These are phyloP conservation scores for Phialemonium atrogriseum DNA, from an alignment of 2,329 filamentous ascomycete genomes.

Conservation along the genomic window DNA sequence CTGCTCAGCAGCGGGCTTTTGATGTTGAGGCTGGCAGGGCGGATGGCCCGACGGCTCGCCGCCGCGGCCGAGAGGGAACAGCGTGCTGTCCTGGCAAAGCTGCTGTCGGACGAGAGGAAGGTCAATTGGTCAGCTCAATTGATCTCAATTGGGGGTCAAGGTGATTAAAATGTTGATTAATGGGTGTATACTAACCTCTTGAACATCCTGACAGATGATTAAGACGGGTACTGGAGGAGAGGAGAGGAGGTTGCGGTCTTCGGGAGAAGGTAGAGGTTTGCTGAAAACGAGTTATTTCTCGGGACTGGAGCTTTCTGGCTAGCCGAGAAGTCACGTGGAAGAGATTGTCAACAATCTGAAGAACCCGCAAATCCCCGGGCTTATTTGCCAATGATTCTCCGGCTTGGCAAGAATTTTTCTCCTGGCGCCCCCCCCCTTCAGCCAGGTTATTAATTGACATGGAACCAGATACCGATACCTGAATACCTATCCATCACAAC, in stretches of 20 bases:
- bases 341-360: too few relatives aligned
- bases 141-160: slow-evolving; percentile 34
- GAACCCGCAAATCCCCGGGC: too few relatives aligned
- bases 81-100: slow-evolving; percentile 57
- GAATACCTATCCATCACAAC: too few relatives aligned
- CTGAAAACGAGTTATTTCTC: too few relatives aligned
- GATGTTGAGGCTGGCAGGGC: slow-evolving; percentile 47
- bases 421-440: too few relatives aligned
- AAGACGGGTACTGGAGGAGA: slow-evolving; percentile 48
- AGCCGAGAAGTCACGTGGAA: too few relatives aligned
- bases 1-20: slow-evolving; percentile 47
- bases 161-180: slow-evolving; percentile 17
- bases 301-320: too few relatives aligned
- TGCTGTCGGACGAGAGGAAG: slow-evolving; percentile 40
- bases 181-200: slow-evolving; percentile 58
- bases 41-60: slow-evolving; percentile 50
- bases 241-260: slow-evolving; percentile 38
- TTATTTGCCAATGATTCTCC: too few relatives aligned
- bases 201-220: slow-evolving; percentile 70
- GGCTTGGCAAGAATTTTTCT: too few relatives aligned
- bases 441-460: too few relatives aligned
- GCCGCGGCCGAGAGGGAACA: slow-evolving; percentile 50
- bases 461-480: too few relatives aligned
- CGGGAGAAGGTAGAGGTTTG: too few relatives aligned
- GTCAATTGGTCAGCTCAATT: slow-evolving; percentile 38